Evolutionary conservation across 495 filamentous ascomycete species (phyloP).

Genomic region (Lichina pygmaea): DNA sequence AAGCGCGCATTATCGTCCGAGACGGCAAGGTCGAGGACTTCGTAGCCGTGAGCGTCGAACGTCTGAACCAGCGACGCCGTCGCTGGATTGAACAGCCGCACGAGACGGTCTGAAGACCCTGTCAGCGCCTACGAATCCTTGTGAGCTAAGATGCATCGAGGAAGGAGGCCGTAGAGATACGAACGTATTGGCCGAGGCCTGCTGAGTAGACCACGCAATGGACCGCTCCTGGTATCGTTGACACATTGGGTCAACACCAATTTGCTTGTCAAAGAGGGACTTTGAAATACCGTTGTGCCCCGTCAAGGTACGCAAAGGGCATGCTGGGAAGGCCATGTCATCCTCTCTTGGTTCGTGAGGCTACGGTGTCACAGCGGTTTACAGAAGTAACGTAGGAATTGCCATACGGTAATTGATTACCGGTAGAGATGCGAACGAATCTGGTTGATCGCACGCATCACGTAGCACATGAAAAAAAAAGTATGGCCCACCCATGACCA

Average conservation of each 20-base stretch:
- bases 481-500: too few species aligned
- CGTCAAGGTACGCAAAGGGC: not conserved
- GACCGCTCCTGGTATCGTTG: slow-evolving; percentile 26
- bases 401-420: too few species aligned
- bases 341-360: not conserved
- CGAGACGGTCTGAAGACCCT: slow-evolving; percentile 58
- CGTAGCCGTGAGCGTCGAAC: slow-evolving; percentile 75
- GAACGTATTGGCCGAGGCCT: slow-evolving; percentile 33
- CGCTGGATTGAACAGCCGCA: slow-evolving; percentile 39
- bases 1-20: slow-evolving; percentile 56
- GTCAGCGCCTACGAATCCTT: slow-evolving; percentile 33
- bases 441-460: too few species aligned
- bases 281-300: slow-evolving; percentile 3
- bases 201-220: slow-evolving; percentile 48
- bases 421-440: too few species aligned
- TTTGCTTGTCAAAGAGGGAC: not conserved
- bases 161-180: not conserved
- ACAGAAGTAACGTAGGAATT: too few species aligned
- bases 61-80: slow-evolving; percentile 39
- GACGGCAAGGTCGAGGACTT: slow-evolving; percentile 57
- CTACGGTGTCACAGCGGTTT: too few species aligned
- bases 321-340: slow-evolving; percentile 3
- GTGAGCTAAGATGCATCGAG: slow-evolving; percentile 2
- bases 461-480: too few species aligned
- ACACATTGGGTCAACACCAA: not conserved